Evolutionary conservation across 345 rosid species (phyloP).

Genomic region (Gossypium ekmanianum): DNA sequence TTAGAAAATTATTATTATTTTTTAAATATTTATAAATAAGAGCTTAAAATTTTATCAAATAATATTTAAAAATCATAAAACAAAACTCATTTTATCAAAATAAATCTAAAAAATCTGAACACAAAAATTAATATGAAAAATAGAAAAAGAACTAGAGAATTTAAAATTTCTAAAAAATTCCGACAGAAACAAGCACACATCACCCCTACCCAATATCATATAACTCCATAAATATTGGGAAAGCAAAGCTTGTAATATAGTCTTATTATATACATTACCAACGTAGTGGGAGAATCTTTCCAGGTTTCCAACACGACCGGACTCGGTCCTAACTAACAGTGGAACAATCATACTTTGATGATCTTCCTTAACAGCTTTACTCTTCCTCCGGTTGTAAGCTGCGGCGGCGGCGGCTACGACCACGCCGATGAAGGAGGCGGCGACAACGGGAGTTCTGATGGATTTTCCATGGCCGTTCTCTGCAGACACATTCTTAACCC

Average conservation of each 20-base stretch:
- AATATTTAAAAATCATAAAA: too few relatives aligned
- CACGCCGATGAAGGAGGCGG: constrained; percentile 32
- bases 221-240: not conserved
- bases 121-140: too few relatives aligned
- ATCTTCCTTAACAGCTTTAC: constrained; percentile 11
- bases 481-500: not conserved
- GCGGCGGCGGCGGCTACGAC: constrained; percentile 20
- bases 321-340: constrained; percentile 36
- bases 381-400: constrained; percentile 20
- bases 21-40: too few relatives aligned
- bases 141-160: too few relatives aligned
- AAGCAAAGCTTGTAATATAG: not conserved
- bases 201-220: too few relatives aligned
- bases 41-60: too few relatives aligned
- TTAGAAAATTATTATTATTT: too few relatives aligned
- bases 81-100: too few relatives aligned
- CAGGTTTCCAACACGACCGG: constrained; percentile 53
- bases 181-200: too few relatives aligned
- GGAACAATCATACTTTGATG: constrained; percentile 36
- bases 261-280: constrained; percentile 35
- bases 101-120: too few relatives aligned
- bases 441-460: constrained; percentile 20
- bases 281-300: constrained; percentile 80
- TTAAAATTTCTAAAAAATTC: too few relatives aligned
- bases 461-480: constrained; percentile 21